These are phyloP conservation scores for Xanthoconium separans DNA, from an alignment of 1,284 basidiomycete species.

Conservation along the genomic window DNA sequence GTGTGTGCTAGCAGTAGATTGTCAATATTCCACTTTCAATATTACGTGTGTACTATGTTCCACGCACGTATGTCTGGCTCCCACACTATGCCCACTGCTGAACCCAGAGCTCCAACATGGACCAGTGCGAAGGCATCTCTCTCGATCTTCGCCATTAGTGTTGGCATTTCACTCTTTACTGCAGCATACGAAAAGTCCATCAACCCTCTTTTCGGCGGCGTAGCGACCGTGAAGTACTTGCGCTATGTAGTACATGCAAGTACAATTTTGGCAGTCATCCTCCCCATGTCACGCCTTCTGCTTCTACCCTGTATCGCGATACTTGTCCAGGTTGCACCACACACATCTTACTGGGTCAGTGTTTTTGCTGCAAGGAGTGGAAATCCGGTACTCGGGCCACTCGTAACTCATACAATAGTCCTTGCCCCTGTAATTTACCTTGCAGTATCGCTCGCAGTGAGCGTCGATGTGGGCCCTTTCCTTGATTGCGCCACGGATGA, in stretches of 20 bases:
- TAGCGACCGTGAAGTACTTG: conserved; percentile 38
- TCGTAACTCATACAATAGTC: conserved; percentile 53
- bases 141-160: conserved; percentile 33
- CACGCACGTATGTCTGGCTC: too few relatives aligned
- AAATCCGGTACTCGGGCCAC: conserved; percentile 56
- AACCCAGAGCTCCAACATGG: conserved; percentile 11
- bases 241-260: conserved; percentile 39
- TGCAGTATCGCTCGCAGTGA: conserved; percentile 40
- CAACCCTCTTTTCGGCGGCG: conserved; percentile 45
- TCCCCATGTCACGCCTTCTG: conserved; percentile 32
- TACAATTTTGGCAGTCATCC: conserved; percentile 36
- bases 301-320: conserved; percentile 42
- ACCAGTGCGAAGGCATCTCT: conserved; percentile 17
- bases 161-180: conserved; percentile 39
- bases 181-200: conserved; percentile 42
- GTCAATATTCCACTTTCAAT: too few relatives aligned
- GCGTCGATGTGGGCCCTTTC: conserved; percentile 41
- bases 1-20: neutral
- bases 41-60: too few relatives aligned
- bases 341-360: conserved; percentile 61
- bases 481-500: neutral
- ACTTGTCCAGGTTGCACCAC: conserved; percentile 54
- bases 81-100: conserved; percentile 8
- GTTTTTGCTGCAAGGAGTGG: conserved; percentile 52
- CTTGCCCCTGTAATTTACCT: conserved; percentile 55